Conservation (phyloP, 2,329 filamentous ascomycete genomes). For the Fusarium haematococcum region DNA sequence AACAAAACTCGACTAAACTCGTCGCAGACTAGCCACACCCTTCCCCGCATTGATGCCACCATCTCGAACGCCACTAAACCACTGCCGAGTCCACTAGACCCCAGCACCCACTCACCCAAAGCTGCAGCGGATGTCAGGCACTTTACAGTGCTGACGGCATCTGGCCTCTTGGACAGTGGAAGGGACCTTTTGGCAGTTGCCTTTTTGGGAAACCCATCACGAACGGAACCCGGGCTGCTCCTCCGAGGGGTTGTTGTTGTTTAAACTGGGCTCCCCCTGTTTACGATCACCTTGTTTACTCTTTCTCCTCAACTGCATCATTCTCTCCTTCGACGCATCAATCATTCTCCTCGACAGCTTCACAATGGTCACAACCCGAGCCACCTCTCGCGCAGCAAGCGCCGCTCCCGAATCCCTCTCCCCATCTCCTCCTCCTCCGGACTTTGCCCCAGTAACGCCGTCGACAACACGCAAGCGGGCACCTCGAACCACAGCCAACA, state of each 20-base stretch:
- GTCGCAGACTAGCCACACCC: neutral
- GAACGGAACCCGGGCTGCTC: neutral
- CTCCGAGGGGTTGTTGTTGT: neutral
- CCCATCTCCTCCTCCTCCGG: slow-evolving; percentile 15
- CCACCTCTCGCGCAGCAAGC: slow-evolving; percentile 49
- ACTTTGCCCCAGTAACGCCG: slow-evolving; percentile 15
- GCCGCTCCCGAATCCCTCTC: slow-evolving; percentile 39
- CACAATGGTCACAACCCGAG: slow-evolving; percentile 54
- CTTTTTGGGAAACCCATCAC: slow-evolving; percentile 10
- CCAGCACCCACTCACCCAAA: slow-evolving; percentile 1
- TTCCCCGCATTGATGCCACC: slow-evolving; percentile 4
- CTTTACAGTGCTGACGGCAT: neutral
- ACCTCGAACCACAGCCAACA: slow-evolving; percentile 17
- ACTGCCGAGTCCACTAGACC: slow-evolving; percentile 24
- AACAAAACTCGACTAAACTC: neutral
- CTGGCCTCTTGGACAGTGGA: neutral
- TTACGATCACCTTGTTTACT: neutral
- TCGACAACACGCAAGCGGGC: slow-evolving; percentile 32
- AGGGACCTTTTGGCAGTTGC: slow-evolving; percentile 2
- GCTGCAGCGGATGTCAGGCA: neutral
- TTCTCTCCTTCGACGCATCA: neutral
- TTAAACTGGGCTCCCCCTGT: neutral
- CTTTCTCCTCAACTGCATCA: neutral
- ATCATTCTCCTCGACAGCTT: neutral
- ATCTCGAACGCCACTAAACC: neutral